Percentiles rank a stretch among this genome's conserved stretches.
phyloP scores from a whole-genome alignment of 1,284 basidiomycete genomes.

The Ganoderma meredithae region DNA sequence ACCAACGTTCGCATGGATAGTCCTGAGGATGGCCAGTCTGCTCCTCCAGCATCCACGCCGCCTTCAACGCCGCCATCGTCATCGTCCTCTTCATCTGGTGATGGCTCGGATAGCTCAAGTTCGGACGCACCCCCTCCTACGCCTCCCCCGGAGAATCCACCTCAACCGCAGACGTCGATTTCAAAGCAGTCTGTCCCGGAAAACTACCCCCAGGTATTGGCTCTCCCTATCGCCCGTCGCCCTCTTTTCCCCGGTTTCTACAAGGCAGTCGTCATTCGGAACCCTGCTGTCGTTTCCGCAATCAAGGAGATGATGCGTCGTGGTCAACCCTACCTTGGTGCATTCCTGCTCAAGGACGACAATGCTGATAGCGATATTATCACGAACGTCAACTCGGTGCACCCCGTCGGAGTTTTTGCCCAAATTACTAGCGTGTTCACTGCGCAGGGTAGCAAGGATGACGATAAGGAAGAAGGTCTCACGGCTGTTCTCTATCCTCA shows the following conservation, averaged over 20 bases:
- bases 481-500: constrained; percentile 98
- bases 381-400: constrained; percentile 87
- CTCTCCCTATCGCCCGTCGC: constrained; percentile 94
- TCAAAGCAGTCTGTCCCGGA: constrained; percentile 88
- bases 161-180: constrained; percentile 61
- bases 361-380: constrained; percentile 94
- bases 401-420: constrained; percentile 95
- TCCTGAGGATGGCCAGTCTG: constrained; percentile 37
- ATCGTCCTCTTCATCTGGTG: constrained; percentile 40
- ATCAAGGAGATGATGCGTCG: constrained; percentile 97
- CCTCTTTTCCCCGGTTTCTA: constrained; percentile 99
- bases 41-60: constrained; percentile 40
- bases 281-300: constrained; percentile 91
- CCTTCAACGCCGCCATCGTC: constrained; percentile 38
- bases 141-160: constrained; percentile 45
- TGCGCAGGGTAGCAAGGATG: constrained; percentile 58
- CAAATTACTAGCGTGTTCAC: constrained; percentile 95
- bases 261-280: constrained; percentile 93
- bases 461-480: constrained; percentile 83
- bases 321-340: constrained; percentile 97
- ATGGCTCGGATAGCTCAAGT: constrained; percentile 36
- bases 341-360: constrained; percentile 97
- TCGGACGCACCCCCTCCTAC: constrained; percentile 42
- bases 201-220: constrained; percentile 93
- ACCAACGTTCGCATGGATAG: constrained; percentile 35